Evolutionary conservation across 768 basidiomycete species (phyloP).

Genomic region (Mycena floridula): DNA sequence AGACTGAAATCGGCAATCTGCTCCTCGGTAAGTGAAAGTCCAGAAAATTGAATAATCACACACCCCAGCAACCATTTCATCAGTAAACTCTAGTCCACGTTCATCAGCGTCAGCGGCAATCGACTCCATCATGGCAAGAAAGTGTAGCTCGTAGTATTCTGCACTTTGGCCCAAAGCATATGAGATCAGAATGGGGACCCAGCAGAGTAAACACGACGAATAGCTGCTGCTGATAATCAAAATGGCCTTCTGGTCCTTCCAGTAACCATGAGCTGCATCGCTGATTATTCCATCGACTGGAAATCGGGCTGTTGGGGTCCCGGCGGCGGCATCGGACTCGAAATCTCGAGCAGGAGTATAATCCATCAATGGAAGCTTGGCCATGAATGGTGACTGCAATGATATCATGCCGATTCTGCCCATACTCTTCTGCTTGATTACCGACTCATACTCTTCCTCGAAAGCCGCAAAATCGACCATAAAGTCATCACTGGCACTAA

Average conservation of each 20-base stretch:
- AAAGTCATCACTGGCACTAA: neutral
- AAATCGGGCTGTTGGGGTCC: neutral
- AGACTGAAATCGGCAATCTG: neutral
- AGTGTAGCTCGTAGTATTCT: neutral
- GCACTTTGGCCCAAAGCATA: neutral
- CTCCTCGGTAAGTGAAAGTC: neutral
- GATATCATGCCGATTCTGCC: neutral
- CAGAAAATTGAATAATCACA: neutral
- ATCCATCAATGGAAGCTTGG: neutral
- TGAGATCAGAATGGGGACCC: neutral
- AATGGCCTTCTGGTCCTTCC: neutral
- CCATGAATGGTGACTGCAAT: neutral
- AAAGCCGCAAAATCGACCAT: neutral
- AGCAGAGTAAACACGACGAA: neutral
- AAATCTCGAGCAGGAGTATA: neutral
- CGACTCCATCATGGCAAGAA: neutral
- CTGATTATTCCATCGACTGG: neutral
- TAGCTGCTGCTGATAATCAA: neutral
- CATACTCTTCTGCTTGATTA: neutral
- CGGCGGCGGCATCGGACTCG: neutral
- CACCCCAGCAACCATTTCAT: neutral
- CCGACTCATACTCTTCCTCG: neutral
- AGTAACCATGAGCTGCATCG: neutral
- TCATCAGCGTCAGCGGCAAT: neutral
- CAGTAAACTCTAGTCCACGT: neutral